A percentile compares a stretch with the other conserved stretches of the same genome.
phyloP scores from a whole-genome alignment of 306 rosid species.

The Inga leiocalycina region DNA sequence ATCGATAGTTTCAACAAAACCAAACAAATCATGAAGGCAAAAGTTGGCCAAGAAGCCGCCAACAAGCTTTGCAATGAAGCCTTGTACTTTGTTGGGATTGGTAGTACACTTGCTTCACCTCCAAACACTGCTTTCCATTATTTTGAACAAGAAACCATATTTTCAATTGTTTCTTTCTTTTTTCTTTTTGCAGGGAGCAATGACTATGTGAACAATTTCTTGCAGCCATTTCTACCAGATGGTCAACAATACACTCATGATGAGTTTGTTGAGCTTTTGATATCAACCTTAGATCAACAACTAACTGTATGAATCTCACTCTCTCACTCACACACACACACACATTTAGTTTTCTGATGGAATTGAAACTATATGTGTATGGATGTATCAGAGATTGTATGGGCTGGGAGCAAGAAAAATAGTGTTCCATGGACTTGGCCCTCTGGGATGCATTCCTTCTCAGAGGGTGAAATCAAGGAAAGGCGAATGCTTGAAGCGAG shows the following conservation, averaged over 20 bases:
- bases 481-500: constrained; percentile 67
- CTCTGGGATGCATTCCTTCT: constrained; percentile 95
- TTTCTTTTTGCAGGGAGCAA: constrained; percentile 64
- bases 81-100: constrained; percentile 75
- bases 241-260: constrained; percentile 84
- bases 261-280: constrained; percentile 61
- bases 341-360: background rate
- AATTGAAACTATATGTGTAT: background rate
- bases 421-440: constrained; percentile 70
- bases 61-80: constrained; percentile 66
- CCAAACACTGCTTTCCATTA: background rate
- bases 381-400: constrained; percentile 54
- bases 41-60: constrained; percentile 56
- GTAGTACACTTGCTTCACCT: constrained; percentile 30
- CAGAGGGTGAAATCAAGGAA: constrained; percentile 75
- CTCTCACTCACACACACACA: too few relatives aligned
- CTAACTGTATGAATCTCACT: constrained; percentile 38
- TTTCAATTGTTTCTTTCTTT: background rate
- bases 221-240: constrained; percentile 82
- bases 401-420: constrained; percentile 68
- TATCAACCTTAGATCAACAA: constrained; percentile 59
- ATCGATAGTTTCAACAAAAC: constrained; percentile 57
- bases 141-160: background rate
- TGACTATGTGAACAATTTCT: constrained; percentile 86
- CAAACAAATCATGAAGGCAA: constrained; percentile 48